Evolutionary conservation across 192 early-diverging fungal genomes (phyloP).

Genomic region (Podochytrium sp.): DNA sequence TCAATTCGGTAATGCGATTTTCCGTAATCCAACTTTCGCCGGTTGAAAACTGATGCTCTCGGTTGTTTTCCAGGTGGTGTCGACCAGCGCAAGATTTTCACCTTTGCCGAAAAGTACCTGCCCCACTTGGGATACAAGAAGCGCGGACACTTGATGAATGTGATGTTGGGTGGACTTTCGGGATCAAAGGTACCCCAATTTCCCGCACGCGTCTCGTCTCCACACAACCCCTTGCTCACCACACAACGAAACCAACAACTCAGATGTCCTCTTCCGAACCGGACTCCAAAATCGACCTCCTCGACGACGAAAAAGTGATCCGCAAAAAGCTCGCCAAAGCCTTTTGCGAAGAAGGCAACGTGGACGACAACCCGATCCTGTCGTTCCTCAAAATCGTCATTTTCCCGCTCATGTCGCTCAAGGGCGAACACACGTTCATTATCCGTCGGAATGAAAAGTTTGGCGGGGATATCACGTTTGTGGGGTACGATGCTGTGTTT

Average conservation of each 20-base stretch:
- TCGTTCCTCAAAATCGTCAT: slow-evolving; percentile 88
- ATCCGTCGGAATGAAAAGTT: slow-evolving; percentile 85
- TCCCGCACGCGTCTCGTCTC: background rate
- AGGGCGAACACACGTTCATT: slow-evolving; percentile 42
- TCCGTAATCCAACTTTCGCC: background rate
- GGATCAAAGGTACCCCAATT: slow-evolving; percentile 60
- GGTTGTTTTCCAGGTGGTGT: slow-evolving; percentile 82
- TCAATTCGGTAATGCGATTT: slow-evolving; percentile 61
- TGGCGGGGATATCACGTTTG: slow-evolving; percentile 86
- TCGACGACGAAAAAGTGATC: slow-evolving; percentile 82
- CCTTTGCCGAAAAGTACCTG: slow-evolving; percentile 94
- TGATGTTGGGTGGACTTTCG: slow-evolving; percentile 93
- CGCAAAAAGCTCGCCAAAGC: slow-evolving; percentile 89
- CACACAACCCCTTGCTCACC: background rate
- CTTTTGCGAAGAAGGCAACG: slow-evolving; percentile 96
- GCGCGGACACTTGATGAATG: slow-evolving; percentile 96
- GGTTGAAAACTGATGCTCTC: background rate
- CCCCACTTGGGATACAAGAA: slow-evolving; percentile 95
- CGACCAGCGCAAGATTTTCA: slow-evolving; percentile 99
- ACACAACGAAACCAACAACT: slow-evolving; percentile 48
- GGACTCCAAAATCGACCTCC: slow-evolving; percentile 96
- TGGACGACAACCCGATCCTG: slow-evolving; percentile 89
- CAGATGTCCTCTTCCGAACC: slow-evolving; percentile 97
- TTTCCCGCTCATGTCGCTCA: slow-evolving; percentile 83
- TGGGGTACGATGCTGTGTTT: slow-evolving; percentile 71